Evolutionary conservation across 2,329 filamentous ascomycete species (phyloP).

Genomic region (Ophiostoma triangulosporum): DNA sequence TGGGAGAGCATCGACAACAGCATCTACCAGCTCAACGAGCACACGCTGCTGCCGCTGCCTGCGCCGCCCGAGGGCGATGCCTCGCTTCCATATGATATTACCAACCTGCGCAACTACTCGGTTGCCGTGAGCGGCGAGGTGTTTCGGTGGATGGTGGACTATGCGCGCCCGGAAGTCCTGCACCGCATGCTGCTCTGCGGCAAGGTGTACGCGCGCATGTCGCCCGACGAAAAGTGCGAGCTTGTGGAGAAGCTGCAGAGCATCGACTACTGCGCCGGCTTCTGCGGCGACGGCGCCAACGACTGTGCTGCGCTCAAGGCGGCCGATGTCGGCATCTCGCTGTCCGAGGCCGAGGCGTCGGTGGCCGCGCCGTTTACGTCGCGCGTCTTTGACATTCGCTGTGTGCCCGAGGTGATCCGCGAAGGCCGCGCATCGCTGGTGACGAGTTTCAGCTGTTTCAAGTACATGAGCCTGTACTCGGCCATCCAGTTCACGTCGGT

Average conservation of each 20-base stretch:
- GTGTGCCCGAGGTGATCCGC: constrained; percentile 83
- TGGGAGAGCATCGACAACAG: constrained; percentile 96
- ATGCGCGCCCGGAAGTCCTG: constrained; percentile 65
- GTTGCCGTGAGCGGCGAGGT: constrained; percentile 85
- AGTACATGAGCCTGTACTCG: constrained; percentile 98
- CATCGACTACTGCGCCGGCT: constrained; percentile 88
- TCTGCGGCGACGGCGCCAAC: constrained; percentile 95
- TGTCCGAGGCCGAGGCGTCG: constrained; percentile 93
- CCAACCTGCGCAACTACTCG: constrained; percentile 72
- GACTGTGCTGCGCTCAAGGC: constrained; percentile 95
- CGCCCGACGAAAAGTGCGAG: constrained; percentile 96
- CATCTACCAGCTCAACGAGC: constrained; percentile 61
- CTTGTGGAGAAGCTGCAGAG: constrained; percentile 93
- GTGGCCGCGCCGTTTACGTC: constrained; percentile 98
- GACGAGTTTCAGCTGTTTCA: constrained; percentile 99
- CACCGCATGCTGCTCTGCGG: constrained; percentile 77
- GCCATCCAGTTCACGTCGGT: constrained; percentile 98
- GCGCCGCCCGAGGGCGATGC: constrained; percentile 59
- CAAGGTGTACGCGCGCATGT: constrained; percentile 96
- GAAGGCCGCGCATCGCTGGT: constrained; percentile 90
- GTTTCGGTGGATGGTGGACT: constrained; percentile 94
- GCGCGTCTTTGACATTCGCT: constrained; percentile 88
- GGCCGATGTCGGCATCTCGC: constrained; percentile 90
- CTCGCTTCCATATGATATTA: constrained; percentile 34
- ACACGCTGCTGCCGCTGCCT: constrained; percentile 46